Conservation (phyloP, 148 eudicot genomes). For the Selenicereus undatus region DNA sequence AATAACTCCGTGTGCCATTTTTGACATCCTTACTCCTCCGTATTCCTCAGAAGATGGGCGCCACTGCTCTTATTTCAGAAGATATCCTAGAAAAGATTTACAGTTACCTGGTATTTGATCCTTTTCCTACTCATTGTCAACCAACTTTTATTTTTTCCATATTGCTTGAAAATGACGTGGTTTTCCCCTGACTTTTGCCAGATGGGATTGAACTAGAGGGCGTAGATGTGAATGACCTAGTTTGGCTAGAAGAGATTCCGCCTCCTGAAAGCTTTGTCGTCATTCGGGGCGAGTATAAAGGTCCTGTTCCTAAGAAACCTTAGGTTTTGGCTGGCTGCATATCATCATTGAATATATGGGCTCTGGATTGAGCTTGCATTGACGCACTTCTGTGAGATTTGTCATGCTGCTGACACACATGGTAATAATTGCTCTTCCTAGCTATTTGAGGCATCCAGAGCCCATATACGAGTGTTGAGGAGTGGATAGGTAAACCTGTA, state of each 20-base stretch:
- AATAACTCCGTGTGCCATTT: constrained; percentile 82
- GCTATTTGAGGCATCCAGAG: neutral
- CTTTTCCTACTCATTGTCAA: neutral
- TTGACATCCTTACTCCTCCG: constrained; percentile 94
- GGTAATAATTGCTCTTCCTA: constrained; percentile 22
- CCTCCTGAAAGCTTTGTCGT: constrained; percentile 48
- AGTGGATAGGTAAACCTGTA: constrained; percentile 32
- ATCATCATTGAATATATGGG: constrained; percentile 19
- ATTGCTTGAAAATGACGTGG: neutral
- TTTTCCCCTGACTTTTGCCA: constrained; percentile 19
- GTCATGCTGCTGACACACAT: constrained; percentile 14
- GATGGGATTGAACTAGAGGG: constrained; percentile 38
- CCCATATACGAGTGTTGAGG: constrained; percentile 13
- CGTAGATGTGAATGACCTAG: constrained; percentile 30
- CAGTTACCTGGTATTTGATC: constrained; percentile 36
- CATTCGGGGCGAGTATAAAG: constrained; percentile 40
- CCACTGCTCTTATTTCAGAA: constrained; percentile 67
- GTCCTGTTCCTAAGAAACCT: constrained; percentile 39
- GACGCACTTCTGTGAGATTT: constrained; percentile 11
- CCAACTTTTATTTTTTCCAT: neutral
- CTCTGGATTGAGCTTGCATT: constrained; percentile 8
- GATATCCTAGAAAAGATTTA: constrained; percentile 25
- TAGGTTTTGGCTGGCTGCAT: constrained; percentile 20
- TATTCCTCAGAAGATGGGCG: constrained; percentile 87
- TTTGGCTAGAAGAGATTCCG: constrained; percentile 47